These are phyloP conservation scores for Pythium apleroticum DNA, from an alignment of 352 stramenopile genomes.

Conservation along the genomic window DNA sequence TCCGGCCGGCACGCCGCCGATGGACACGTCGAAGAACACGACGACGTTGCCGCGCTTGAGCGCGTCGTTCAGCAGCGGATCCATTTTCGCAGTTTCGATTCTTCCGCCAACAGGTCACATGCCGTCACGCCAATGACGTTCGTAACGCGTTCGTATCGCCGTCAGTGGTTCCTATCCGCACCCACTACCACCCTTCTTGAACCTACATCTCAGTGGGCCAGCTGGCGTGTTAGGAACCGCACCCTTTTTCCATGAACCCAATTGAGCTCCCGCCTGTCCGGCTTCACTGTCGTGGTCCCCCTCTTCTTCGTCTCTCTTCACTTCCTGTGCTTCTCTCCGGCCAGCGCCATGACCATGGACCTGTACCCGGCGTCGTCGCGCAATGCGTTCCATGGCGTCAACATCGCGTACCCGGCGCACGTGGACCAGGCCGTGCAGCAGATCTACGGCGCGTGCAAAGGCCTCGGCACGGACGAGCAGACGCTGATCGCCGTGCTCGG, in stretches of 20 bases:
- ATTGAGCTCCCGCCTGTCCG: conserved; percentile 1
- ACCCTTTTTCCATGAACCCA: conserved; percentile 8
- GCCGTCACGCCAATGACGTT: not conserved
- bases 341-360: conserved; percentile 23
- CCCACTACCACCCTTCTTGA: not conserved
- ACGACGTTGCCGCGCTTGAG: conserved; percentile 93
- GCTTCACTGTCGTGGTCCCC: too few species aligned
- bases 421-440: conserved; percentile 68
- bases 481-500: conserved; percentile 67
- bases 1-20: conserved; percentile 86
- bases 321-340: not conserved
- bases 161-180: not conserved
- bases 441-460: conserved; percentile 66
- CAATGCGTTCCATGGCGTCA: conserved; percentile 51
- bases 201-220: not conserved
- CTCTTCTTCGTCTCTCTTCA: not conserved
- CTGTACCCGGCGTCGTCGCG: conserved; percentile 64
- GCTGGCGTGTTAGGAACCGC: not conserved
- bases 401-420: conserved; percentile 42
- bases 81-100: conserved; percentile 42
- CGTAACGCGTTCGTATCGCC: not conserved
- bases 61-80: conserved; percentile 89
- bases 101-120: not conserved
- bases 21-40: conserved; percentile 95
- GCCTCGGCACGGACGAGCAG: conserved; percentile 74